Base-by-base conservation (phyloP, 306 rosid genomes). In the Vicia faba region DNA sequence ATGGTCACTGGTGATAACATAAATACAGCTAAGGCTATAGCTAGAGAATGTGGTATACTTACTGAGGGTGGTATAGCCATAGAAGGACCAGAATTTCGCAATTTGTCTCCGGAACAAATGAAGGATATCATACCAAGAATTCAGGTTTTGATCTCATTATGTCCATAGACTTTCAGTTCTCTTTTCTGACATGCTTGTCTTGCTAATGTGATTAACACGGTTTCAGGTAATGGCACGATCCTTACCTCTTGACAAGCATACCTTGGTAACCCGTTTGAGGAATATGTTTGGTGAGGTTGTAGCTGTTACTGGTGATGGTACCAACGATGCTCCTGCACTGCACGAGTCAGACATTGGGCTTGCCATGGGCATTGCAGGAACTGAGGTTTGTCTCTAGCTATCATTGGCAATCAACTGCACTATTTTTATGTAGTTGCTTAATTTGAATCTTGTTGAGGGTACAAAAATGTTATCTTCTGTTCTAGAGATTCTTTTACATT, bases 1-100 rank as follows among this genome's bases (percentile, higher is more conserved):
- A 92, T 92, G 96, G 97, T 92, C 23, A 92, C 97, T 1, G 97
- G 97, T 66, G 97, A 92, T 71, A 92, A 92, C 72, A 92, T 92
- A 28, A 54, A 89, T 74, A 92, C 95, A 4, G 97, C 97, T 13
- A 85, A 46, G 60, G 97, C 97, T 45, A 92, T 92, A 54, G 97
- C 97, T 54, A 85, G 61, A 73, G 97, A 92, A 83, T 92, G 97
- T 80, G 97, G 96, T 60, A 89, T 89, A 54, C 92, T 92, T 49
- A 92, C 95, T 4, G 75, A 68, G 25, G 82, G 3, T 60, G 97
- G 97, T 71, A 14, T 85, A 38, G 97, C 97, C 51, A 85, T 92
- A 39, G 95, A 89, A 73, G 97, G 96, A 70, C 70, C 80, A 10
- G 65, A 80, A 11, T 87, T 92, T 54, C 90, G 95, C 25, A 79